A percentile compares a stretch with the other conserved stretches of the same genome.
Evolutionary conservation across 306 rosid genomes (phyloP).

Genomic region (Trifolium dubium): DNA sequence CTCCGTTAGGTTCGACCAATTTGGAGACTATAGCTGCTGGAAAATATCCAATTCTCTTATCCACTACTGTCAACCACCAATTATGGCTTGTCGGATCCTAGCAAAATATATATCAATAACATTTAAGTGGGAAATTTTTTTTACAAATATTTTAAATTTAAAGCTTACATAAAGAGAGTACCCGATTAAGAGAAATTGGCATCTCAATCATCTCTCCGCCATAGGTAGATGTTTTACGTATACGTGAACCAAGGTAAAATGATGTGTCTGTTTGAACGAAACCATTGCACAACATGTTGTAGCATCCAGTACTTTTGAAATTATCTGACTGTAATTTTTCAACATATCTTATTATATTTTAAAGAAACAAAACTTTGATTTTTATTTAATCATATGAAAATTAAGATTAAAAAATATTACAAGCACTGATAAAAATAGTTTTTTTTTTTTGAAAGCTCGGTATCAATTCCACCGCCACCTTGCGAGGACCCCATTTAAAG

Average conservation of each 20-base stretch:
- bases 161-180: not conserved
- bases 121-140: too few relatives aligned
- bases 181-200: not conserved
- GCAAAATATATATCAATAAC: not conserved
- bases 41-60: slow-evolving; percentile 11
- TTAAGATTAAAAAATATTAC: not conserved
- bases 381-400: not conserved
- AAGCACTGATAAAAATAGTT: too few relatives aligned
- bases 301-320: not conserved
- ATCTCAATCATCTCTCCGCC: not conserved
- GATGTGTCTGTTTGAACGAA: not conserved
- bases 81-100: not conserved
- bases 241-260: not conserved
- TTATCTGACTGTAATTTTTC: not conserved
- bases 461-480: too few relatives aligned
- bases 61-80: not conserved
- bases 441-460: too few relatives aligned
- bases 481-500: too few relatives aligned
- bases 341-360: not conserved
- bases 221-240: not conserved
- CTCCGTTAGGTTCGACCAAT: not conserved
- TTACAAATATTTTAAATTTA: too few relatives aligned
- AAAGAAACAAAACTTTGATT: not conserved
- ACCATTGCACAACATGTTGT: not conserved
- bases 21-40: slow-evolving; percentile 19